These are phyloP conservation scores for Suhomyces panamericanus DNA, from an alignment of 1,139 yeast species.

Conservation along the genomic window DNA sequence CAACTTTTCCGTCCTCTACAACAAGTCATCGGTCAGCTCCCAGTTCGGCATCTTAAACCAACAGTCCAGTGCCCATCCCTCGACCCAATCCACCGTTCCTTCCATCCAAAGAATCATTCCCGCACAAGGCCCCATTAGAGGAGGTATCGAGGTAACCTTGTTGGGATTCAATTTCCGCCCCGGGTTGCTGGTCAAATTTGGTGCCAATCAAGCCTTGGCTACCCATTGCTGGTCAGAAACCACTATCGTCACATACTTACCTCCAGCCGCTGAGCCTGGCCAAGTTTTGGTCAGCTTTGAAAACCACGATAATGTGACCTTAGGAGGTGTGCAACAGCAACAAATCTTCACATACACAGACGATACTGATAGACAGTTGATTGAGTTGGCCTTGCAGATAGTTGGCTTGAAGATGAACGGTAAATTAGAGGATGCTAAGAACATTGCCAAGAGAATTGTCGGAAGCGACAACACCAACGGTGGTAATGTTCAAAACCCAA, in stretches of 20 bases:
- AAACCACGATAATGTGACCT: constrained; percentile 38
- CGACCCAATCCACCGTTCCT: constrained; percentile 37
- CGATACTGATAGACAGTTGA: constrained; percentile 88
- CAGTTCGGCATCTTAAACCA: constrained; percentile 18
- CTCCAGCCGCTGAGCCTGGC: constrained; percentile 87
- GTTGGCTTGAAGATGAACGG: constrained; percentile 96
- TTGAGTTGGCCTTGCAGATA: constrained; percentile 89
- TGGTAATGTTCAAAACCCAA: constrained; percentile 7
- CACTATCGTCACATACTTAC: constrained; percentile 88
- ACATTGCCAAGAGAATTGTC: constrained; percentile 83
- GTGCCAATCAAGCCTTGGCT: constrained; percentile 76
- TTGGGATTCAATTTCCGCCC: constrained; percentile 84
- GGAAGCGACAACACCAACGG: constrained; percentile 46
- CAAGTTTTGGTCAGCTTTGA: constrained; percentile 87
- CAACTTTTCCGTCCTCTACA: constrained; percentile 9
- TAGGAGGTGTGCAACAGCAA: constrained; percentile 41
- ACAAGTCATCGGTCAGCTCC: constrained; percentile 3
- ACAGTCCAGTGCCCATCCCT: constrained; percentile 7
- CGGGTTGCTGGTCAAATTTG: constrained; percentile 82
- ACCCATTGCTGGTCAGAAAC: constrained; percentile 97
- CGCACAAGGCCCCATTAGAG: constrained; percentile 90
- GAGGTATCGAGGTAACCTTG: constrained; percentile 92
- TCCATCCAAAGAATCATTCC: constrained; percentile 85
- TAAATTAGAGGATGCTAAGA: constrained; percentile 85
- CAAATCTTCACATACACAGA: constrained; percentile 85